phyloP scores from a whole-genome alignment of 2,329 filamentous ascomycete genomes.

The Aureobasidium sp. region DNA sequence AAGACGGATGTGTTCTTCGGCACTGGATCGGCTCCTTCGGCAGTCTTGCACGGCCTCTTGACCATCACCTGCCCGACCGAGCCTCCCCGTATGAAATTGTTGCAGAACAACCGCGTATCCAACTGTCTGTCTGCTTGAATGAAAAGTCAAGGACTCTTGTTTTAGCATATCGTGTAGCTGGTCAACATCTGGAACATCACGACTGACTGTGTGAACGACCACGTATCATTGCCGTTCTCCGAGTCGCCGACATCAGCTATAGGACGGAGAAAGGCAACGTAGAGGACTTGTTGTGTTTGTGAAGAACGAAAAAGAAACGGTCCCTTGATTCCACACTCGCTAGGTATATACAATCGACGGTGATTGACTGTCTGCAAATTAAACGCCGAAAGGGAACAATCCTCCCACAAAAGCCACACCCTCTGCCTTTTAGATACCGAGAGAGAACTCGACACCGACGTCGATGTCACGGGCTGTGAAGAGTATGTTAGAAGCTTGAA shows the following conservation, averaged over 20 bases:
- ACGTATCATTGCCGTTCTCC: neutral
- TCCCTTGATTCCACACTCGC: conserved; percentile 11
- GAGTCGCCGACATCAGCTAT: neutral
- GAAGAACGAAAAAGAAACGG: conserved; percentile 7
- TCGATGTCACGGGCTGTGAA: conserved; percentile 79
- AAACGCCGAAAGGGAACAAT: conserved; percentile 11
- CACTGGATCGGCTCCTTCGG: conserved; percentile 4
- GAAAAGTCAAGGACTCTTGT: neutral
- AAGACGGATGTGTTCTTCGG: conserved; percentile 9
- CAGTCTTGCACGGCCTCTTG: conserved; percentile 1
- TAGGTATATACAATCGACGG: conserved; percentile 15
- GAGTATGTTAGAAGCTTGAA: conserved; percentile 19
- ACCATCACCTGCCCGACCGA: neutral
- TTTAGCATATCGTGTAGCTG: neutral
- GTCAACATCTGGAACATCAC: neutral
- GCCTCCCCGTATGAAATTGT: neutral
- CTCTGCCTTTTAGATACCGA: conserved; percentile 67
- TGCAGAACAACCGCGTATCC: neutral
- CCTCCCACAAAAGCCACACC: conserved; percentile 4
- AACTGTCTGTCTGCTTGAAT: neutral
- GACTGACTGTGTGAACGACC: neutral
- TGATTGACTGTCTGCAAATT: conserved; percentile 13
- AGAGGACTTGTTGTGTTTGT: neutral
- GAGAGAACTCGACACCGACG: conserved; percentile 87
- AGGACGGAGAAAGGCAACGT: neutral